A percentile compares a stretch with the other conserved stretches of the same genome.
Conservation (phyloP, 768 basidiomycete species). For the Leucogyrophana mollusca region DNA sequence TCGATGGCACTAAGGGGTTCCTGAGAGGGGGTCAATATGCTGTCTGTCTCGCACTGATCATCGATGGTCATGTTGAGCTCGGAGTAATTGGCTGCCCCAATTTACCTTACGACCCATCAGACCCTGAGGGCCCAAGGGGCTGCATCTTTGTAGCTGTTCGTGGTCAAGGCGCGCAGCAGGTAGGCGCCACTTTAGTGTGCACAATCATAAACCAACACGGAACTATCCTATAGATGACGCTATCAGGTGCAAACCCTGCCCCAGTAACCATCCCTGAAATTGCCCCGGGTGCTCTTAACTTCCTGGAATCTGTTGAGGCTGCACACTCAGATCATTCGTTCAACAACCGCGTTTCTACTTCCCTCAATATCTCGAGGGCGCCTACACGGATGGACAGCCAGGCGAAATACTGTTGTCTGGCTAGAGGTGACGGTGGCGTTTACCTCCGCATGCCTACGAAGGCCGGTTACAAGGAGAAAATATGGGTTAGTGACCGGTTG, state of each 20-base stretch:
- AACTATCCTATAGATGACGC: conserved; percentile 41
- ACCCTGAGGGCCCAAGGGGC: conserved; percentile 64
- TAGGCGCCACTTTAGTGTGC: conserved; percentile 19
- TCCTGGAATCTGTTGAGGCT: conserved; percentile 92
- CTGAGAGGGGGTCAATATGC: conserved; percentile 91
- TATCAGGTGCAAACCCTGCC: conserved; percentile 47
- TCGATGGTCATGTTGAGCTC: conserved; percentile 74
- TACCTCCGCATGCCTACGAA: conserved; percentile 82
- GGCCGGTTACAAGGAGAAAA: conserved; percentile 85
- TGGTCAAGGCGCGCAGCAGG: conserved; percentile 82
- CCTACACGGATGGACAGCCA: conserved; percentile 93
- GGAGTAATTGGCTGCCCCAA: conserved; percentile 95
- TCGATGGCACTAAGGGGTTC: conserved; percentile 95
- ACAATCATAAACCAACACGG: neutral
- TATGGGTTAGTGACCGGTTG: conserved; percentile 67
- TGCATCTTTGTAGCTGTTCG: conserved; percentile 85
- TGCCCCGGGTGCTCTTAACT: conserved; percentile 48
- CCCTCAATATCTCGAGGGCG: conserved; percentile 62
- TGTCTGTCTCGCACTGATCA: conserved; percentile 83
- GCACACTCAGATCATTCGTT: conserved; percentile 90
- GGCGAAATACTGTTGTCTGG: conserved; percentile 89
- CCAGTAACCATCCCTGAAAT: conserved; percentile 54
- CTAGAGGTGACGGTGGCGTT: conserved; percentile 80
- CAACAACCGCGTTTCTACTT: conserved; percentile 66
- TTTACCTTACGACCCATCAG: conserved; percentile 54